Evolutionary conservation across 495 filamentous ascomycete genomes (phyloP).

Genomic region (Aspergillus funiculosus): DNA sequence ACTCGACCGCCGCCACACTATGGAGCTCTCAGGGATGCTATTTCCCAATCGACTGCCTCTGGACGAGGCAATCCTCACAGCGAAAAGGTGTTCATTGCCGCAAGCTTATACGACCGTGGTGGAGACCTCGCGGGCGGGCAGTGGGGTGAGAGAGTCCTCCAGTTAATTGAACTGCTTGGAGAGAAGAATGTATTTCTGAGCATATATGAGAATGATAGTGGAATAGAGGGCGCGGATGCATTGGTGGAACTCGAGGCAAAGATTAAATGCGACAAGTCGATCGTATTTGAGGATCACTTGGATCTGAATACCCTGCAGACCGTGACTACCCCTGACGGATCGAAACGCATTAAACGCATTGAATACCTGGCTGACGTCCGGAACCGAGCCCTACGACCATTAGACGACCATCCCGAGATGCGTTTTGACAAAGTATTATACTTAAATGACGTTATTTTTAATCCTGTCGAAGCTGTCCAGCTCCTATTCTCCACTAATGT

Average conservation of each 20-base stretch:
- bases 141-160: slow-evolving; percentile 60
- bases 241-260: slow-evolving; percentile 38
- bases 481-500: slow-evolving; percentile 73
- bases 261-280: slow-evolving; percentile 45
- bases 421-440: slow-evolving; percentile 65
- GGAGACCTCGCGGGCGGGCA: slow-evolving; percentile 54
- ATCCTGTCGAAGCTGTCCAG: slow-evolving; percentile 62
- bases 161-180: slow-evolving; percentile 58
- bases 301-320: slow-evolving; percentile 46
- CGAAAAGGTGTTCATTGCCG: slow-evolving; percentile 71
- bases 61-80: slow-evolving; percentile 58
- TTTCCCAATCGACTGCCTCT: slow-evolving; percentile 28
- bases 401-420: slow-evolving; percentile 42
- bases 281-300: slow-evolving; percentile 52
- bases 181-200: slow-evolving; percentile 46
- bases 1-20: slow-evolving; percentile 50
- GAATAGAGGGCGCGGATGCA: slow-evolving; percentile 40
- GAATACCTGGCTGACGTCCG: slow-evolving; percentile 72
- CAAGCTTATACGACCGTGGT: slow-evolving; percentile 62
- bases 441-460: slow-evolving; percentile 71
- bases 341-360: slow-evolving; percentile 60
- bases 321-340: slow-evolving; percentile 57
- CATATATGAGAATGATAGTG: slow-evolving; percentile 68
- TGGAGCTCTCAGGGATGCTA: slow-evolving; percentile 30
- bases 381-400: slow-evolving; percentile 64